Evolutionary conservation across 805 yeast species (phyloP), one percentile per base, ranked within the genome.

Genomic region (Lipomyces anomalus): DNA sequence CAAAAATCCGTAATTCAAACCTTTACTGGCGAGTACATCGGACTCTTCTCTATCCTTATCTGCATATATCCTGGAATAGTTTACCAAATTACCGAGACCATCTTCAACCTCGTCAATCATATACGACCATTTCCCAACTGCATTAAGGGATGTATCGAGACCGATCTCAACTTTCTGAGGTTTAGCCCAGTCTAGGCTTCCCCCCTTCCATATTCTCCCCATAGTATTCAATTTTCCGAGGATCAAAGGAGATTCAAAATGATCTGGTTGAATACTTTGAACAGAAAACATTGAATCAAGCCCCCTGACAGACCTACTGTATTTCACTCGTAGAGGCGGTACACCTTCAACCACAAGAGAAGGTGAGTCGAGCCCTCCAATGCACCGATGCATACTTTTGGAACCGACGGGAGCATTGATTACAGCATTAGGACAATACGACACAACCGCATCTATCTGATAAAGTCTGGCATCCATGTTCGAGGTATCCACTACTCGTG

Each of bases 381-480:
- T 66, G 67, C 97, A 92, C 52, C 75, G 72, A 55, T 80, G 77
- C 32, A 59, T 61, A 4, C 59, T 44, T 0, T 61, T 58, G 0
- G 74, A 69, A 22, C 11, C 16, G 16, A 24, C n/a, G 18, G 43
- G 4, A n/a, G 36, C 13, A 6, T 68, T 48, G 43, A 87, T 74
- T 18, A 70, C 63, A 0, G 86, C 95, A 2, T 67, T 68, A 1
- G 98, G 98, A 62, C 98, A 90, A 35, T 71, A 62, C 2, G 94
- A 80, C 6, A 92, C 70, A 17, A 82, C 59, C 29, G 87, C 70
- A 41, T 79, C 81, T 1, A 83, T 75, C 49, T 74, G 76, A 51
- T 71, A 74, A 1, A 79, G 69, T 56, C 84, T 74, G 28, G 85
- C 74, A 16, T 73, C 75, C 28, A 83, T 67, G 36, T 76, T 76